Evolutionary conservation across 768 basidiomycete genomes (phyloP).

Genomic region (Phaeotremella skinneri): DNA sequence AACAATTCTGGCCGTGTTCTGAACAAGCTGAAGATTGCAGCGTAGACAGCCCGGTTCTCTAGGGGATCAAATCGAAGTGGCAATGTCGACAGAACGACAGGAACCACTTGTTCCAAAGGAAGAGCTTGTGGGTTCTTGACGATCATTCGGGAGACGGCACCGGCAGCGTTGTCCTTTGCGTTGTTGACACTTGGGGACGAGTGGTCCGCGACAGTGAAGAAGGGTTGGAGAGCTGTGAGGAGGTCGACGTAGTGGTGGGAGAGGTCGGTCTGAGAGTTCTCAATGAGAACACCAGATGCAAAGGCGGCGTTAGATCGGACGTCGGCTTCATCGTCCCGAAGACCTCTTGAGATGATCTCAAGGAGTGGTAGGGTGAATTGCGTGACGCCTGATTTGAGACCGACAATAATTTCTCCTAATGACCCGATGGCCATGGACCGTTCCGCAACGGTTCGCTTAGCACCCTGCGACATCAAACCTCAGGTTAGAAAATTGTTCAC

Average conservation of each 20-base stretch:
- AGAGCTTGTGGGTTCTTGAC: conserved; percentile 71
- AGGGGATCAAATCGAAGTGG: conserved; percentile 84
- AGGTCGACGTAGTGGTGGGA: conserved; percentile 74
- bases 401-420: conserved; percentile 90
- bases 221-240: conserved; percentile 72
- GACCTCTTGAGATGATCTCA: conserved; percentile 77
- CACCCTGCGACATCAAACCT: conserved; percentile 54
- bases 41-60: conserved; percentile 87
- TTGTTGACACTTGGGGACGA: conserved; percentile 68
- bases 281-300: conserved; percentile 84
- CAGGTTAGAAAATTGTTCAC: neutral
- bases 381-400: conserved; percentile 82
- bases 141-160: conserved; percentile 85
- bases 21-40: conserved; percentile 84
- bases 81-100: conserved; percentile 73
- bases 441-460: conserved; percentile 81
- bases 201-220: conserved; percentile 68
- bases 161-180: conserved; percentile 94
- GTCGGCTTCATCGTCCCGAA: conserved; percentile 81
- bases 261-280: conserved; percentile 78
- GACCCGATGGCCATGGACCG: conserved; percentile 90
- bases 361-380: conserved; percentile 74
- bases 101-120: conserved; percentile 70
- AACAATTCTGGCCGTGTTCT: conserved; percentile 68
- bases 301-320: conserved; percentile 96